These are phyloP conservation scores for Alternaria sp. DNA, from an alignment of 2,329 filamentous ascomycete species.

Conservation along the genomic window DNA sequence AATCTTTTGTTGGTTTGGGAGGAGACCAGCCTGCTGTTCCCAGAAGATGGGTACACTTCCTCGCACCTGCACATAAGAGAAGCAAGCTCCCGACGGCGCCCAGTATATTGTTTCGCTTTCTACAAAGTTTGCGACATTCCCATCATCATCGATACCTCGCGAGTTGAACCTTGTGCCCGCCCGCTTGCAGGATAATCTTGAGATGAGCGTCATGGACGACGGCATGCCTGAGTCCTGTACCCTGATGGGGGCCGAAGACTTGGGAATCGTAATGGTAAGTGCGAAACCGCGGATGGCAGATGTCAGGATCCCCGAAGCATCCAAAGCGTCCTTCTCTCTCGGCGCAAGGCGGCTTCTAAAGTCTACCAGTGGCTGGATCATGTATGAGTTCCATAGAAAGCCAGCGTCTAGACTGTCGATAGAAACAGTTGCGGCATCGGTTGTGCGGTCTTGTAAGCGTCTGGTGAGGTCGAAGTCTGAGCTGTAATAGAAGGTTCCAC, in stretches of 20 bases:
- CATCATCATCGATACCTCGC: slow-evolving; percentile 96
- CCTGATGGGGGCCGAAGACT: slow-evolving; percentile 73
- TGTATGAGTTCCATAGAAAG: slow-evolving; percentile 97
- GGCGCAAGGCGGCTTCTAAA: slow-evolving; percentile 83
- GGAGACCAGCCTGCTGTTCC: slow-evolving; percentile 88
- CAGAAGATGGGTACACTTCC: slow-evolving; percentile 96
- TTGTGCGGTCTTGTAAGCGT: slow-evolving; percentile 84
- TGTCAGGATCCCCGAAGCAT: slow-evolving; percentile 85
- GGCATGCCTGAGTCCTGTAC: slow-evolving; percentile 72
- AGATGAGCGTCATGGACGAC: slow-evolving; percentile 86
- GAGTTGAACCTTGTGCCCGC: slow-evolving; percentile 96
- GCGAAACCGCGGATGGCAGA: slow-evolving; percentile 95
- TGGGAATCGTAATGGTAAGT: slow-evolving; percentile 82
- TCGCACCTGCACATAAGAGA: slow-evolving; percentile 91
- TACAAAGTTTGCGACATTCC: slow-evolving; percentile 98
- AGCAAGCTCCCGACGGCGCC: slow-evolving; percentile 76
- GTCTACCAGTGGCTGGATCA: slow-evolving; percentile 90
- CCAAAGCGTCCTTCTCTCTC: slow-evolving; percentile 78
- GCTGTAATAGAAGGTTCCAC: slow-evolving; percentile 97
- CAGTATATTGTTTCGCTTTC: slow-evolving; percentile 95
- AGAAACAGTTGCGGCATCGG: slow-evolving; percentile 79
- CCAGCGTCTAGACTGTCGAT: slow-evolving; percentile 92
- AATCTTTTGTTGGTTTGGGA: slow-evolving; percentile 95
- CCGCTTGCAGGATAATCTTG: slow-evolving; percentile 84
- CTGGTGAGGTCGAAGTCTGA: slow-evolving; percentile 98